phyloP scores from a whole-genome alignment of 495 filamentous ascomycete genomes.

The Daldinia decipiens region DNA sequence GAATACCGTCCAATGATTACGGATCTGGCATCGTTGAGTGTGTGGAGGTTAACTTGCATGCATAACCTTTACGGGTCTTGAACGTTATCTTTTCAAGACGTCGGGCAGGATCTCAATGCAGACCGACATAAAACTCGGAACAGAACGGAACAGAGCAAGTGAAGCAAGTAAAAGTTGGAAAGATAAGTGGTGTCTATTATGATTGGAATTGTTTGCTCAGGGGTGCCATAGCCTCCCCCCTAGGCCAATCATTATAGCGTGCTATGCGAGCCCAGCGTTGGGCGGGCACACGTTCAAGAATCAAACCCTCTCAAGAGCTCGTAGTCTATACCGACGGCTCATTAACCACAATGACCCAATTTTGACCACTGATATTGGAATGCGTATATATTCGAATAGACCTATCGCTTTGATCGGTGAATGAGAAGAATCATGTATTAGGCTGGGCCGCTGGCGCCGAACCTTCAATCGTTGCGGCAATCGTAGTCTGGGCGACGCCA shows the following conservation, averaged over 20 bases:
- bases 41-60: neutral
- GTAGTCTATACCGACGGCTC: neutral
- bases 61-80: neutral
- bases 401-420: neutral
- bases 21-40: neutral
- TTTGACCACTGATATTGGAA: neutral
- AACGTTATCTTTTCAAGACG: neutral
- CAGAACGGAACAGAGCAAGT: neutral
- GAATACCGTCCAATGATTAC: neutral
- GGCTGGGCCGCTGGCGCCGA: slow-evolving; percentile 28
- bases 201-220: slow-evolving; percentile 11
- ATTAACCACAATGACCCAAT: neutral
- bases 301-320: slow-evolving; percentile 17
- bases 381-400: slow-evolving; percentile 10
- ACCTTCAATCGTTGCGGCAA: slow-evolving; percentile 39
- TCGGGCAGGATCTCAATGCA: neutral
- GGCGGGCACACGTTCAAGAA: neutral
- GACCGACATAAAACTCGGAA: neutral
- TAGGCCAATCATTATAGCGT: neutral
- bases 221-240: neutral
- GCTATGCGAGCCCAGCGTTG: slow-evolving; percentile 7
- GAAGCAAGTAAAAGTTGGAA: slow-evolving; percentile 4
- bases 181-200: slow-evolving; percentile 23
- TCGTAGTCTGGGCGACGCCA: slow-evolving; percentile 44
- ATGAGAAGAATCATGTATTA: slow-evolving; percentile 23